These are phyloP conservation scores for Fraxinus velutina DNA, from an alignment of 305 asterid genomes.

Conservation along the genomic window DNA sequence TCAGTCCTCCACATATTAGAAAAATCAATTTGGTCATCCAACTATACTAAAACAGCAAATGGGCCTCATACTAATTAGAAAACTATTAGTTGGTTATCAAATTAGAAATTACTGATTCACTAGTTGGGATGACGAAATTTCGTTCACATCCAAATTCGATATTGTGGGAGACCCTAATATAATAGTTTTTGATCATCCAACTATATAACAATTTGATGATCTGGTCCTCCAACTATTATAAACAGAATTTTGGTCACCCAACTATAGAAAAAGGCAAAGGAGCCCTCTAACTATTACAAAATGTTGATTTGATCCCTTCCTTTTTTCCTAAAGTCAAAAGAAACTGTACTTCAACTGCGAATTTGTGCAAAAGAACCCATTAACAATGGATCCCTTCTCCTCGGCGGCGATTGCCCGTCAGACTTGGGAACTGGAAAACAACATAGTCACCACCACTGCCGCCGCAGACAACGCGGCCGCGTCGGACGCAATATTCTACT, in stretches of 20 bases:
- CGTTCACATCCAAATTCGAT: too few relatives aligned
- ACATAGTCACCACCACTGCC: slow-evolving; percentile 40
- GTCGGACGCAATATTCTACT: slow-evolving; percentile 74
- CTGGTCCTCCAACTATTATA: background rate
- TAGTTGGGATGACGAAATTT: too few relatives aligned
- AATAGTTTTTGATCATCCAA: background rate
- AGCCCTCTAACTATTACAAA: background rate
- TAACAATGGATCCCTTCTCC: slow-evolving; percentile 41
- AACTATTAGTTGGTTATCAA: too few relatives aligned
- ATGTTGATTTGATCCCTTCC: background rate
- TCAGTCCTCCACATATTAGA: too few relatives aligned
- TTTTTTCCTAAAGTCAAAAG: background rate
- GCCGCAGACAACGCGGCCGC: slow-evolving; percentile 40
- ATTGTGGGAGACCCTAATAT: too few relatives aligned
- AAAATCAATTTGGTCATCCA: background rate
- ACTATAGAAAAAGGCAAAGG: background rate
- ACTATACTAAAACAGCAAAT: too few relatives aligned
- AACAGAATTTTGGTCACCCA: background rate
- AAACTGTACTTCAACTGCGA: background rate
- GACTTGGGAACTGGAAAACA: slow-evolving; percentile 92
- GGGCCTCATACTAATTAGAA: background rate
- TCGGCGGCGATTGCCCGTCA: slow-evolving; percentile 68
- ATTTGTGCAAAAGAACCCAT: background rate
- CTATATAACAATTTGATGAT: too few relatives aligned
- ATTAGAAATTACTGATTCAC: too few relatives aligned